Conservation (phyloP, 768 basidiomycete species). For the Russula lepida region DNA sequence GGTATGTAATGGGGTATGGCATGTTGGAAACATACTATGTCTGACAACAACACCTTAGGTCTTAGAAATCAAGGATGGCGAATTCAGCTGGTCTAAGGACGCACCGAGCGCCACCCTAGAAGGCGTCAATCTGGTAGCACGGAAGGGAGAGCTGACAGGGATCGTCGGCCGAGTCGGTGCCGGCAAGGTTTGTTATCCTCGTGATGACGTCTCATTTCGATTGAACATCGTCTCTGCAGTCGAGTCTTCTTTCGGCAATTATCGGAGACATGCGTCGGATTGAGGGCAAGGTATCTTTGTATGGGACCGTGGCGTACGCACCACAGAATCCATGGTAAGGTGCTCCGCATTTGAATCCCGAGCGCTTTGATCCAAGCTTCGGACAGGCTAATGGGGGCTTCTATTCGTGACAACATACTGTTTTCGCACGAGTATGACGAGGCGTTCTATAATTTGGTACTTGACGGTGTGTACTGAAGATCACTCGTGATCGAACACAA, state of each 20-base stretch:
- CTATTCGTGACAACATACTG: constrained; percentile 83
- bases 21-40: background rate
- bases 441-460: constrained; percentile 69
- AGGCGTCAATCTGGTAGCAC: constrained; percentile 63
- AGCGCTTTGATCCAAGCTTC: background rate
- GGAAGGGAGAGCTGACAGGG: constrained; percentile 79
- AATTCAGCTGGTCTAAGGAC: constrained; percentile 71
- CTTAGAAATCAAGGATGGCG: constrained; percentile 62
- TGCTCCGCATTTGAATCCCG: background rate
- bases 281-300: constrained; percentile 64
- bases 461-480: constrained; percentile 48
- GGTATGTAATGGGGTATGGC: constrained; percentile 28
- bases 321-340: constrained; percentile 78
- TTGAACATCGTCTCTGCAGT: constrained; percentile 32
- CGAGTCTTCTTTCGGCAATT: constrained; percentile 68
- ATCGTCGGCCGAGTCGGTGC: constrained; percentile 85
- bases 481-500: background rate
- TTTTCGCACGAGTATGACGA: constrained; percentile 89
- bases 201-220: constrained; percentile 5
- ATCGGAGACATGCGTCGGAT: constrained; percentile 79
- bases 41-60: constrained; percentile 31
- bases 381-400: constrained; percentile 71
- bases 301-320: constrained; percentile 72
- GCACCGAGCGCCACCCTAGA: constrained; percentile 57
- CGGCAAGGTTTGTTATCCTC: constrained; percentile 57